These are phyloP conservation scores for Fusarium caatingaense DNA, from an alignment of 2,329 filamentous ascomycete species.

Conservation along the genomic window DNA sequence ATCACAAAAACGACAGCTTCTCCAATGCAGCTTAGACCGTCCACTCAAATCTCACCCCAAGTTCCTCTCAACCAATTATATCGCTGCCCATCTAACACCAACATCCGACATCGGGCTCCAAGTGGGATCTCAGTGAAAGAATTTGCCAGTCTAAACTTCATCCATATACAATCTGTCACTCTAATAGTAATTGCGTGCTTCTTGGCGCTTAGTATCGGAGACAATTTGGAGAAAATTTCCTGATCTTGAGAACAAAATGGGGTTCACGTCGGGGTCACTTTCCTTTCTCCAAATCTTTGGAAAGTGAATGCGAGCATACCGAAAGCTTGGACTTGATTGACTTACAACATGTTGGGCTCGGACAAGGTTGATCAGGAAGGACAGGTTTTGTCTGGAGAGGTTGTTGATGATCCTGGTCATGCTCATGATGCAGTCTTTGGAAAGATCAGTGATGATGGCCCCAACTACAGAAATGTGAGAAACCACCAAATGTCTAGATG, in stretches of 20 bases:
- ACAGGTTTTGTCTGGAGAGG: neutral
- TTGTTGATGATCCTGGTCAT: slow-evolving; percentile 1
- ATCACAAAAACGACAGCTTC: neutral
- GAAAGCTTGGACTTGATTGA: neutral
- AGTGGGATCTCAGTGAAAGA: slow-evolving; percentile 5
- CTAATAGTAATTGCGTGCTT: neutral
- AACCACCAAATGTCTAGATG: too few species aligned
- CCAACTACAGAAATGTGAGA: slow-evolving; percentile 48
- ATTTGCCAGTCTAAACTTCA: slow-evolving; percentile 9
- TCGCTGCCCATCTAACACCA: neutral
- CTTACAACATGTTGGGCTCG: neutral
- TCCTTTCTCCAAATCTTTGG: neutral
- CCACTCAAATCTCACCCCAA: neutral
- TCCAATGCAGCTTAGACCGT: slow-evolving; percentile 2
- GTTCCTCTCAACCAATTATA: neutral
- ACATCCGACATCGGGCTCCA: slow-evolving; percentile 20
- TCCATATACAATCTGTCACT: neutral
- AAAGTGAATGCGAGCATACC: neutral
- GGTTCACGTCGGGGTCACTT: slow-evolving; percentile 8
- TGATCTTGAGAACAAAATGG: neutral
- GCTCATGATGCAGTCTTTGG: slow-evolving; percentile 48
- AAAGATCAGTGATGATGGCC: slow-evolving; percentile 46
- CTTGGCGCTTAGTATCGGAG: slow-evolving; percentile 13
- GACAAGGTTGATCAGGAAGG: slow-evolving; percentile 16
- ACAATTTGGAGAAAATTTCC: neutral